A percentile compares a stretch with the other conserved stretches of the same genome.
Conservation (phyloP, 306 rosid species). For the Acmispon strigosus region DNA sequence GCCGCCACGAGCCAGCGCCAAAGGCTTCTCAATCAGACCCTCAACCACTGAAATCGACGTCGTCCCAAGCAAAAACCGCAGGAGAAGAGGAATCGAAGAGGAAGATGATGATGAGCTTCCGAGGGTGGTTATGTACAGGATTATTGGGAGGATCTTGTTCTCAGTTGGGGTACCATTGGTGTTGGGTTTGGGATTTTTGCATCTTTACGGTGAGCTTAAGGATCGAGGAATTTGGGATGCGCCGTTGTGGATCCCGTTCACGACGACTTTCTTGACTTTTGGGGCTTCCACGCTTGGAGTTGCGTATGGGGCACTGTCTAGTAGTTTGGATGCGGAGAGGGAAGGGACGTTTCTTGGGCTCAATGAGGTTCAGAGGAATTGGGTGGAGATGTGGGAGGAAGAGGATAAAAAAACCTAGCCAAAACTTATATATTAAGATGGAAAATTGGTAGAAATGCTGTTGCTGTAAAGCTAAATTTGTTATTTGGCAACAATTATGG, state of each 20-base stretch:
- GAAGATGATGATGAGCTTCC: constrained; percentile 53
- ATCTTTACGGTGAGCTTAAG: constrained; percentile 42
- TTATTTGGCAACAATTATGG: too few species aligned
- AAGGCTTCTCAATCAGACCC: constrained; percentile 51
- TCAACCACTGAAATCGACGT: not conserved
- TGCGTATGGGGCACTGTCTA: constrained; percentile 68
- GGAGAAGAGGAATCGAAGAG: constrained; percentile 12
- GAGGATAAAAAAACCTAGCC: constrained; percentile 30
- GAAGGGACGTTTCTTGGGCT: constrained; percentile 67
- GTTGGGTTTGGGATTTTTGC: constrained; percentile 48
- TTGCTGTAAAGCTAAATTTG: too few species aligned
- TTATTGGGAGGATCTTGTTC: constrained; percentile 48
- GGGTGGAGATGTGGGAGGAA: constrained; percentile 86
- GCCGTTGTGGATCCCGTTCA: constrained; percentile 68
- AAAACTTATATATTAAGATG: not conserved
- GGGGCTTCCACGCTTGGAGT: constrained; percentile 69
- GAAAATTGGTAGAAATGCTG: too few species aligned
- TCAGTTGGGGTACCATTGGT: constrained; percentile 68
- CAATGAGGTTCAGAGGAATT: constrained; percentile 53
- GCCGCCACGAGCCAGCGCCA: constrained; percentile 37
- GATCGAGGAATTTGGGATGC: constrained; percentile 44
- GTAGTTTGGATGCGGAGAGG: constrained; percentile 67
- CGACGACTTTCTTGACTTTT: constrained; percentile 48
- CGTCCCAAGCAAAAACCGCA: constrained; percentile 11
- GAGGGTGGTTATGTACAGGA: constrained; percentile 46